Evolutionary conservation across 495 filamentous ascomycete species (phyloP), one percentile per base, ranked within the genome.

Genomic region (Rusavskia elegans): DNA sequence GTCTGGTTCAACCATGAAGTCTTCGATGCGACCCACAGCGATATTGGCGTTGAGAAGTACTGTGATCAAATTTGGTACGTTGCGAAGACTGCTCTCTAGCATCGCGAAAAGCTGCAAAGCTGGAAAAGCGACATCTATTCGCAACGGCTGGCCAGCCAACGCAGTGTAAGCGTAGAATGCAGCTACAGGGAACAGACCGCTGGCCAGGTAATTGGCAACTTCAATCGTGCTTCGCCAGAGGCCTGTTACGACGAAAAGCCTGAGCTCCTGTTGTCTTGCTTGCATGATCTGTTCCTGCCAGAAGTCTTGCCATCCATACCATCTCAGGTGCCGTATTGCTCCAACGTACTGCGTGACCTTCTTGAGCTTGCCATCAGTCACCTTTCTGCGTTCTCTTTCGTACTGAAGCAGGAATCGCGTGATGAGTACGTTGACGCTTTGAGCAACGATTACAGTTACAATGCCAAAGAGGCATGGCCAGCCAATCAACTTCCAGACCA

Each of bases 281-380:
- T 79, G 72, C 76, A 90, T 79, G 53, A 90, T 84, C 49, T 76
- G 73, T 16, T 64, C 69, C 23, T 89, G 76, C 87, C 87, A 93
- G 45, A 80, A 73, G 49, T 78, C 72, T 64, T 93, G 84, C 87
- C 87, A 93, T 32, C 81, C 85, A 60, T 93, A 89, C 81, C 84
- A 93, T 13, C 87, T 77, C 20, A 93, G 70, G 58, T 89, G 85
- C n/a, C 87, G 78, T 37, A 90, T 87, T 3, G 83, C 78, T 61
- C 88, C 85, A 42, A 90, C 81, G 52, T 88, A 86, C 62, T 93
- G 85, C 19, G 82, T 80, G 11, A 80, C 82, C 8, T 79, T 77
- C 59, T 89, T 82, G 10, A 89, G 73, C 55, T 85, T 81, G 16
- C 61, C 62, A 64, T 93, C 87, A 1, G 85, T 85, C 2, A 80